Conservation (phyloP, 768 basidiomycete species). For the Podaxis rugospora region DNA sequence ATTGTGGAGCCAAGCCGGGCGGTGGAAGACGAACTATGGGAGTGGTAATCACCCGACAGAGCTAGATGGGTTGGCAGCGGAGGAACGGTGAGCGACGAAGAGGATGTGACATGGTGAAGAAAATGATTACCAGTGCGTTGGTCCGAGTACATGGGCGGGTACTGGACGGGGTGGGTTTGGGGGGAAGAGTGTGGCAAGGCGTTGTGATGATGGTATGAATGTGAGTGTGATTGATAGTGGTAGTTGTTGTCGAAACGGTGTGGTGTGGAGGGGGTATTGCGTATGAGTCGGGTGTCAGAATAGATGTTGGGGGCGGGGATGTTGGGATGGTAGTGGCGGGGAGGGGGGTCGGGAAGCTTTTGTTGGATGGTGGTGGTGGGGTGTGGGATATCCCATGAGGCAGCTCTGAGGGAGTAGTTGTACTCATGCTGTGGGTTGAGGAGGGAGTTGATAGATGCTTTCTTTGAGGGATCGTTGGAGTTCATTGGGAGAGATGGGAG, state of each 20-base stretch:
- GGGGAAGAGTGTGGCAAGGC: slow-evolving; percentile 12
- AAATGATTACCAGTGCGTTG: slow-evolving; percentile 49
- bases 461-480: slow-evolving; percentile 33
- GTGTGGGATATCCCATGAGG: slow-evolving; percentile 19
- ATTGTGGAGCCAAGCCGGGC: slow-evolving; percentile 7
- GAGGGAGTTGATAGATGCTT: slow-evolving; percentile 36
- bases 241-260: slow-evolving; percentile 24
- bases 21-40: slow-evolving; percentile 29
- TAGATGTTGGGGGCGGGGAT: slow-evolving; percentile 9
- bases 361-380: neutral
- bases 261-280: slow-evolving; percentile 16
- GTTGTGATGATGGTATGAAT: neutral
- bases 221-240: slow-evolving; percentile 22
- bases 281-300: slow-evolving; percentile 24
- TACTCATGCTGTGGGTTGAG: slow-evolving; percentile 32
- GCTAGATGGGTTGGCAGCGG: slow-evolving; percentile 23
- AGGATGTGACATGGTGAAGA: slow-evolving; percentile 2
- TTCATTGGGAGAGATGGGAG: slow-evolving; percentile 21
- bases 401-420: slow-evolving; percentile 15
- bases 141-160: slow-evolving; percentile 47
- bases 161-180: slow-evolving; percentile 24
- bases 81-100: slow-evolving; percentile 1
- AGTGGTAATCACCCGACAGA: slow-evolving; percentile 37
- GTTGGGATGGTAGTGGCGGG: neutral
- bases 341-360: slow-evolving; percentile 8